Evolutionary conservation across 2,329 filamentous ascomycete genomes (phyloP).

Genomic region (Dothiorella sarmentorum): DNA sequence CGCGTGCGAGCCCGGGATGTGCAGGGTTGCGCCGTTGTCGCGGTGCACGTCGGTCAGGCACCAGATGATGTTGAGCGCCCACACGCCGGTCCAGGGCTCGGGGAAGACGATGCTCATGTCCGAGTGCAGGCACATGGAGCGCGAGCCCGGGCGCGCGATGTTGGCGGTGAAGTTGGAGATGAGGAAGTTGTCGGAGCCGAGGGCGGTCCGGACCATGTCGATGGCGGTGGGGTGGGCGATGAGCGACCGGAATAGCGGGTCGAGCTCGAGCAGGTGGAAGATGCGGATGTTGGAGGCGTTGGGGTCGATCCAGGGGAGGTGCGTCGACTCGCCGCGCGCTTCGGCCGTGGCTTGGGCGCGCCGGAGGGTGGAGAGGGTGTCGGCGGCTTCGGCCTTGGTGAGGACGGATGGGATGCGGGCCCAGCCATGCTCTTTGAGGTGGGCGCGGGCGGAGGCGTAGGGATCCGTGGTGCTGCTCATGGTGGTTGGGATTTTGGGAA

Average conservation of each 20-base stretch:
- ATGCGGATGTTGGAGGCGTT: slow-evolving; percentile 31
- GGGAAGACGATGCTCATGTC: slow-evolving; percentile 34
- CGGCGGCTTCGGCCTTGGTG: slow-evolving; percentile 20
- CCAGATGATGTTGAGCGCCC: slow-evolving; percentile 31
- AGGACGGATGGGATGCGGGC: slow-evolving; percentile 27
- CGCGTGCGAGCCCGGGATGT: slow-evolving; percentile 21
- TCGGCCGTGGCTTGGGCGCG: slow-evolving; percentile 25
- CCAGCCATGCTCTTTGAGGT: slow-evolving; percentile 28
- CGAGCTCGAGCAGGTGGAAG: slow-evolving; percentile 33
- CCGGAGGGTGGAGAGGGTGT: slow-evolving; percentile 27
- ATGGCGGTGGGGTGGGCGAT: slow-evolving; percentile 29
- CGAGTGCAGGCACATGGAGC: slow-evolving; percentile 30
- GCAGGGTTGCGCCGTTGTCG: slow-evolving; percentile 29
- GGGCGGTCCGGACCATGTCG: slow-evolving; percentile 28
- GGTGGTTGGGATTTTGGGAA: too few species aligned
- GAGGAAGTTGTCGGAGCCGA: slow-evolving; percentile 31
- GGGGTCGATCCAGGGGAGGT: slow-evolving; percentile 28
- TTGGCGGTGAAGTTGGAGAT: slow-evolving; percentile 38
- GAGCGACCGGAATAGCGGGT: slow-evolving; percentile 29
- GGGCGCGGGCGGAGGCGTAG: slow-evolving; percentile 17
- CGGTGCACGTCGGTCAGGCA: slow-evolving; percentile 28
- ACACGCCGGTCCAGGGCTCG: slow-evolving; percentile 31
- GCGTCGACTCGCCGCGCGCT: slow-evolving; percentile 25
- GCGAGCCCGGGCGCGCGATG: slow-evolving; percentile 34
- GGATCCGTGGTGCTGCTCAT: slow-evolving; percentile 20